Percentiles rank a stretch among this genome's conserved stretches.
Conservation (phyloP, 352 stramenopile genomes). For the Globisporangium nunn region DNA sequence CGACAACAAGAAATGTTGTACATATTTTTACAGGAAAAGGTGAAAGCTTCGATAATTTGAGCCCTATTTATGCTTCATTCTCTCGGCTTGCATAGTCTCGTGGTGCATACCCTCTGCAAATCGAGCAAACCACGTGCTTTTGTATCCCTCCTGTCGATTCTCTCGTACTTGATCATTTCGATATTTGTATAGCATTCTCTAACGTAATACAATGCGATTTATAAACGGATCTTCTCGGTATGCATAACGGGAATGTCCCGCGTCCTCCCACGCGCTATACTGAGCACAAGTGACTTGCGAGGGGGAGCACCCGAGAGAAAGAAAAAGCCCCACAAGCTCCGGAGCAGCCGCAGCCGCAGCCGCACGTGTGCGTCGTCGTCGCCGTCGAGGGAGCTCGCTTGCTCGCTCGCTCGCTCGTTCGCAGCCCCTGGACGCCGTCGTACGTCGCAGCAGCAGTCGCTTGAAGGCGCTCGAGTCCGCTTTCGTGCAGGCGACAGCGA, state of each 20-base stretch:
- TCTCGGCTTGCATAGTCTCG: background rate
- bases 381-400: background rate
- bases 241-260: background rate
- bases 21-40: background rate
- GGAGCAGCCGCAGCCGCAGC: constrained; percentile 1
- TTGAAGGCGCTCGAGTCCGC: background rate
- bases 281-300: background rate
- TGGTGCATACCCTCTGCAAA: no score
- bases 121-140: background rate
- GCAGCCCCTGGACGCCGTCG: background rate
- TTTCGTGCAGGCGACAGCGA: background rate
- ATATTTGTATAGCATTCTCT: background rate
- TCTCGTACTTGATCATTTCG: background rate
- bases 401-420: no score
- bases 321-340: background rate
- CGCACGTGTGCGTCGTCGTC: background rate
- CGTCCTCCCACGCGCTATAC: background rate
- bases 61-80: background rate
- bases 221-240: background rate
- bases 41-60: background rate
- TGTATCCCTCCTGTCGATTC: background rate
- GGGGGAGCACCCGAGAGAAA: background rate
- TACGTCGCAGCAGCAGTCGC: background rate
- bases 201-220: background rate
- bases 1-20: no score